Evolutionary conservation across 371 early-diverging fungal species (phyloP), one percentile per base, ranked within the genome.

Genomic region (Mortierella sp.): DNA sequence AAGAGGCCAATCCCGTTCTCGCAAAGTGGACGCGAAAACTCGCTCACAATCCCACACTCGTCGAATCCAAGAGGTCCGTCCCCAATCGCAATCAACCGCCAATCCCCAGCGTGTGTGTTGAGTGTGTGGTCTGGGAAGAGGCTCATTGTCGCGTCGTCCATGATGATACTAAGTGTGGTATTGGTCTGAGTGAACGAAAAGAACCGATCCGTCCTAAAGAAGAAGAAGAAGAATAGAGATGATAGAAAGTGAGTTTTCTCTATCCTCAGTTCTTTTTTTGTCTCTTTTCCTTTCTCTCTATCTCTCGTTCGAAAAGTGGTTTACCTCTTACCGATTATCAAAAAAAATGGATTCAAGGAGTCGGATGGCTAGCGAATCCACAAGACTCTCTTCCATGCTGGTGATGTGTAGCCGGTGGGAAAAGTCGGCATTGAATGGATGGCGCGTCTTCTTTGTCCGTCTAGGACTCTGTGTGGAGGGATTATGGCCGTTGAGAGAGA

Each of bases 181-280:
- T 76, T 72, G 26, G 76, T 76, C 48, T 71, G 76, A 1, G 76
- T 76, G 30, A 76, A 76, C 5, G 76, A 76, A 29, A 76, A 76
- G 44, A 76, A 76, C 14, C 76, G 60, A 21, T 76, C 76, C 47
- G 6, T 64, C 59, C 76, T 76, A 60, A 18, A 30, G 9, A 23
- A 23, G 14, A 43, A 64, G 11, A 52, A 25, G 4, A 55, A 18
- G 14, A 15, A 46, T n/a, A n/a, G 58, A 58, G n/a, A n/a, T n/a
- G n/a, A n/a, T n/a, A n/a, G n/a, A n/a, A n/a, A n/a, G n/a, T n/a
- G n/a, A n/a, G n/a, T n/a, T n/a, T n/a, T n/a, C n/a, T n/a, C n/a
- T n/a, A n/a, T n/a, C n/a, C n/a, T n/a, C n/a, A n/a, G n/a, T n/a
- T n/a, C n/a, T n/a, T n/a, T n/a, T n/a, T n/a, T n/a, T n/a, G n/a